Evolutionary conservation across 768 basidiomycete species (phyloP).

Genomic region (Tricholoma flavovirens): DNA sequence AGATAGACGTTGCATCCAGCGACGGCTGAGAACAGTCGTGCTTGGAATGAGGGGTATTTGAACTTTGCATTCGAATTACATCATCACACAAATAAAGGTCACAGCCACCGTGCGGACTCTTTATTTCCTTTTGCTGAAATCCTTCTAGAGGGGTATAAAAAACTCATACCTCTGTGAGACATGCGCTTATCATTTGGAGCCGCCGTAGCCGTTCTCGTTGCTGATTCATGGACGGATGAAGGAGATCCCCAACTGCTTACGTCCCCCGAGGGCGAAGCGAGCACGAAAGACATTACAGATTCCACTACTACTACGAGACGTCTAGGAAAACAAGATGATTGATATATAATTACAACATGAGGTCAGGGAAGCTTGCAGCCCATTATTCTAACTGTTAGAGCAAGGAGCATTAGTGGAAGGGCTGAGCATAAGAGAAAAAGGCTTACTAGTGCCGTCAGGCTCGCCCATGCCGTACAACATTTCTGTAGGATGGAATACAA

Average conservation of each 20-base stretch:
- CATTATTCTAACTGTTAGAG: slow-evolving; percentile 43
- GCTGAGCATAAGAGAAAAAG: neutral
- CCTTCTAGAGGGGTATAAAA: no score
- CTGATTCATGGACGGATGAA: no score
- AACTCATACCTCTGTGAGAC: no score
- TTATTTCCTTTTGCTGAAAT: no score
- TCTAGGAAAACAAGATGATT: slow-evolving; percentile 15
- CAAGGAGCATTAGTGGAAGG: slow-evolving; percentile 2
- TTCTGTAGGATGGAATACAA: slow-evolving; percentile 81
- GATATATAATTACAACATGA: slow-evolving; percentile 14
- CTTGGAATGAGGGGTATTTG: neutral
- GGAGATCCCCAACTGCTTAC: neutral
- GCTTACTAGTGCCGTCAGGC: slow-evolving; percentile 60
- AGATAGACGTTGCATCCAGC: neutral
- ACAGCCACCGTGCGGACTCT: neutral
- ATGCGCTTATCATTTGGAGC: no score
- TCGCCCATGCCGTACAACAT: slow-evolving; percentile 77
- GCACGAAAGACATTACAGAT: neutral
- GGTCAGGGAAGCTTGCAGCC: slow-evolving; percentile 44
- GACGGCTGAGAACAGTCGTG: slow-evolving; percentile 5
- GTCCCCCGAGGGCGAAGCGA: neutral
- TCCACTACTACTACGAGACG: neutral
- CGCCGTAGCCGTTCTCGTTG: no score
- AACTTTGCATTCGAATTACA: no score
- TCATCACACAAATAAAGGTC: slow-evolving; percentile 13